Conservation (phyloP, 139 green algal species). For the Astrephomene gubernaculifera region DNA sequence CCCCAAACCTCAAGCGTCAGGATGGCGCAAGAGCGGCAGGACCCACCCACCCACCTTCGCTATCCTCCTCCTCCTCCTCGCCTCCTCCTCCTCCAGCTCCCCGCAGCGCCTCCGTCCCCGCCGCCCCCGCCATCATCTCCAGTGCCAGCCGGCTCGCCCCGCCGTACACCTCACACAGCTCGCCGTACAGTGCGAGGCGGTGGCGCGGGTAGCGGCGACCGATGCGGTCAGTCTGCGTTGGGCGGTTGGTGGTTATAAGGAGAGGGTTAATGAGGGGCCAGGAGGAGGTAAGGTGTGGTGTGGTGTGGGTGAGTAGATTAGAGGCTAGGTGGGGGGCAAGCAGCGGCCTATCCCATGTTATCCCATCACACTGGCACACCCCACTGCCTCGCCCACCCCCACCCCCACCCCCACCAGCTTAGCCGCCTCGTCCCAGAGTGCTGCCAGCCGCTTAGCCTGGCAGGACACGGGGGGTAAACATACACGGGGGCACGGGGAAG, state of each 20-base stretch:
- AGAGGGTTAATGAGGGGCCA: too few species aligned
- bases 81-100: not conserved
- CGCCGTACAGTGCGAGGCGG: constrained; percentile 3
- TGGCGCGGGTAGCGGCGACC: not conserved
- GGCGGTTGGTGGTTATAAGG: too few species aligned
- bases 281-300: not conserved
- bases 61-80: not conserved
- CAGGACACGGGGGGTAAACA: not conserved
- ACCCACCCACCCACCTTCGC: not conserved
- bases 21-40: too few species aligned
- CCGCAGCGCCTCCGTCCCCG: not conserved
- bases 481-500: not conserved
- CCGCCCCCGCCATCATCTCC: not conserved
- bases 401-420: not conserved
- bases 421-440: constrained; percentile 29
- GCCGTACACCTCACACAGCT: not conserved
- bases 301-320: not conserved
- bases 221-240: constrained; percentile 16
- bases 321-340: not conserved
- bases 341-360: too few species aligned
- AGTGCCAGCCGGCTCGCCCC: constrained; percentile 1
- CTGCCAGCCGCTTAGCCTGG: constrained; percentile 10
- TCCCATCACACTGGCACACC: not conserved
- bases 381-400: too few species aligned
- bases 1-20: too few species aligned